Percentiles rank a stretch among this genome's conserved stretches.
Conservation (phyloP, 2,329 filamentous ascomycete genomes). For the Plenodomus lindquistii region DNA sequence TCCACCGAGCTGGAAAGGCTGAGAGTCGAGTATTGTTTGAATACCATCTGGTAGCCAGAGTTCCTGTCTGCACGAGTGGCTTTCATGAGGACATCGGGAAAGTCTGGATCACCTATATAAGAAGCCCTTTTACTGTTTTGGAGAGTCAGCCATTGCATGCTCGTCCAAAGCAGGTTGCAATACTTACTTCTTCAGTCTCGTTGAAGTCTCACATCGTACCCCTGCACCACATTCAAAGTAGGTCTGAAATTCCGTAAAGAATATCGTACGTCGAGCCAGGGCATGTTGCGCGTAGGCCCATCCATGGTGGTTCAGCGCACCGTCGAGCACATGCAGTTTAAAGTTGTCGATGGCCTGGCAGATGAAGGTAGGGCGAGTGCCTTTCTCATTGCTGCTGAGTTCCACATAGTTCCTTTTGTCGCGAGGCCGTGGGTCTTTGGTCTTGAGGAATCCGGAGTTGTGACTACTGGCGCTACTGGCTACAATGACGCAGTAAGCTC, state of each 20-base stretch:
- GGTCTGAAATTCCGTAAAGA: slow-evolving; percentile 27
- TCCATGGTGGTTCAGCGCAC: slow-evolving; percentile 19
- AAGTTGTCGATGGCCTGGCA: slow-evolving; percentile 30
- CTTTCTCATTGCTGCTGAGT: too few relatives aligned
- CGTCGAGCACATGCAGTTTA: slow-evolving; percentile 19
- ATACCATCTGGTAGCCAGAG: slow-evolving; percentile 10
- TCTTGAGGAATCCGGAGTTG: slow-evolving; percentile 8
- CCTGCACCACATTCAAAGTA: slow-evolving; percentile 32
- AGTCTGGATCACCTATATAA: slow-evolving; percentile 35
- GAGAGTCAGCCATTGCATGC: not conserved
- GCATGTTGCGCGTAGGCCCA: slow-evolving; percentile 36
- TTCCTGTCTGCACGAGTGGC: slow-evolving; percentile 9
- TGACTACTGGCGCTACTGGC: slow-evolving; percentile 6
- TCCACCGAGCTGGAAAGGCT: slow-evolving; percentile 23
- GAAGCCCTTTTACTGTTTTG: slow-evolving; percentile 18
- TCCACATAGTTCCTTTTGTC: too few relatives aligned
- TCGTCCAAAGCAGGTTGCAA: not conserved
- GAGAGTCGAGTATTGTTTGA: slow-evolving; percentile 33
- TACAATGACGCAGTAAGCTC: slow-evolving; percentile 13
- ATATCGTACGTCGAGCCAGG: slow-evolving; percentile 29
- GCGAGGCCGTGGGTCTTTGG: too few relatives aligned
- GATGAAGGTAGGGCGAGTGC: too few relatives aligned
- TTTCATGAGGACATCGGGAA: slow-evolving; percentile 13
- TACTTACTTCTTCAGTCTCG: slow-evolving; percentile 20
- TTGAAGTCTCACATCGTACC: slow-evolving; percentile 23